Percentiles rank a stretch among this genome's conserved stretches.
These are phyloP conservation scores for Wallacemonas sp. DNA, from an alignment of 208 protist species.

Conservation along the genomic window DNA sequence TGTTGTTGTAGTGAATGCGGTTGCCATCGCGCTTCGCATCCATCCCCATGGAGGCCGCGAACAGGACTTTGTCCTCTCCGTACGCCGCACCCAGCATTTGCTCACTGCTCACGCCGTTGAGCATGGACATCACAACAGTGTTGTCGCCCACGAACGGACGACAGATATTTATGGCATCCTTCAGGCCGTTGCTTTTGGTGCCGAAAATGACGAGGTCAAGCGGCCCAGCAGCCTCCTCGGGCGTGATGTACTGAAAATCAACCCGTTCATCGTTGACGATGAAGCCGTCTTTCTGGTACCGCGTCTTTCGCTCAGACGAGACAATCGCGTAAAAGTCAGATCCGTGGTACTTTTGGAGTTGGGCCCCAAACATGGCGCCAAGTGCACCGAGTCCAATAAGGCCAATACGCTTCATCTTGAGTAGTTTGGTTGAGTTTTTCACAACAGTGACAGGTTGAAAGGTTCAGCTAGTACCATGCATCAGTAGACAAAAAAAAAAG, in stretches of 20 bases:
- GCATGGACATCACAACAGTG: constrained; percentile 22
- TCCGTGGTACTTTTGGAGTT: constrained; percentile 13
- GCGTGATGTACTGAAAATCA: constrained; percentile 15
- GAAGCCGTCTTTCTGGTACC: constrained; percentile 12
- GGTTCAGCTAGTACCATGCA: no score
- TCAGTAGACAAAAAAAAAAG: no score
- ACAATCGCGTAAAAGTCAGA: constrained; percentile 18
- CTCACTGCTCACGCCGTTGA: constrained; percentile 24
- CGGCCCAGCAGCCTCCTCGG: constrained; percentile 10
- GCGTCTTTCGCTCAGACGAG: not conserved
- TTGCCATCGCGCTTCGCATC: constrained; percentile 18
- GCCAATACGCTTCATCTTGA: constrained; percentile 3
- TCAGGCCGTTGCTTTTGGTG: constrained; percentile 22
- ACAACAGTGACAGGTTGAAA: no score
- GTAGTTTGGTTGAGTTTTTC: not conserved
- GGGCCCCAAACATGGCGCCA: constrained; percentile 17
- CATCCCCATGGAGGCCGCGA: constrained; percentile 18
- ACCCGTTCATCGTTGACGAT: constrained; percentile 10
- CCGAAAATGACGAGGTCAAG: constrained; percentile 22
- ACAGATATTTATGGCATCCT: constrained; percentile 16
- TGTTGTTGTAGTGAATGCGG: constrained; percentile 16
- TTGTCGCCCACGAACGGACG: constrained; percentile 23
- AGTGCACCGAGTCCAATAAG: constrained; percentile 17
- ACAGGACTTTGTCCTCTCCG: constrained; percentile 24
- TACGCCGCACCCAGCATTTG: constrained; percentile 17